Conservation (phyloP, 148 eudicot species). For the Cornus kousa region DNA sequence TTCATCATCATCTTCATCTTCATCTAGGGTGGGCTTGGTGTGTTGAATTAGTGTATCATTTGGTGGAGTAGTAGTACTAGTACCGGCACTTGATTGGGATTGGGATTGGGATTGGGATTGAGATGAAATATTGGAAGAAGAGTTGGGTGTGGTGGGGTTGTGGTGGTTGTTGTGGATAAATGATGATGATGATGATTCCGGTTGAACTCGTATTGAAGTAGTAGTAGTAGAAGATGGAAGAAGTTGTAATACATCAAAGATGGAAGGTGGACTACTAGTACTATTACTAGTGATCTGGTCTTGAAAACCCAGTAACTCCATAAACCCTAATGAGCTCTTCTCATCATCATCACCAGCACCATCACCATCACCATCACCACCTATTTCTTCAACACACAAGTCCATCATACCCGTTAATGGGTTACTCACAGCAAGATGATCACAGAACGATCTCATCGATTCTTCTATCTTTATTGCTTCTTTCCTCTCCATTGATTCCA, state of each 20-base stretch:
- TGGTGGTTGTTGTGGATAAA: neutral
- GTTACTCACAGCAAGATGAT: too few species aligned
- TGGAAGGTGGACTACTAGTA: neutral
- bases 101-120: neutral
- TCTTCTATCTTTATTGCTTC: slow-evolving; percentile 21
- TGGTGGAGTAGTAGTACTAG: slow-evolving; percentile 55
- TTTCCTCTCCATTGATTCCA: slow-evolving; percentile 2
- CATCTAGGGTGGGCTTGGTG: slow-evolving; percentile 16
- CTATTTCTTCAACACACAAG: neutral
- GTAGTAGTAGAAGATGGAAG: neutral
- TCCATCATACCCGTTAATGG: slow-evolving; percentile 8
- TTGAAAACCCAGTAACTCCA: slow-evolving; percentile 67
- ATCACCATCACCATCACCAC: neutral
- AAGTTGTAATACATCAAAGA: slow-evolving; percentile 7
- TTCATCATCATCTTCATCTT: neutral
- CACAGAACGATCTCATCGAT: slow-evolving; percentile 4
- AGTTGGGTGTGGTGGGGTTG: neutral
- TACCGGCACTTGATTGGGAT: slow-evolving; percentile 6
- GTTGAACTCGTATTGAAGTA: too few species aligned
- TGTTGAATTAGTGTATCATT: slow-evolving; percentile 31
- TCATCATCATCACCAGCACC: neutral
- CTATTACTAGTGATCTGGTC: slow-evolving; percentile 17
- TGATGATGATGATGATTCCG: too few species aligned
- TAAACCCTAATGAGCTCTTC: slow-evolving; percentile 50
- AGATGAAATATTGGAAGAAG: neutral